Conservation (phyloP, 78 protist genomes). For the Monosiga brevicollis region DNA sequence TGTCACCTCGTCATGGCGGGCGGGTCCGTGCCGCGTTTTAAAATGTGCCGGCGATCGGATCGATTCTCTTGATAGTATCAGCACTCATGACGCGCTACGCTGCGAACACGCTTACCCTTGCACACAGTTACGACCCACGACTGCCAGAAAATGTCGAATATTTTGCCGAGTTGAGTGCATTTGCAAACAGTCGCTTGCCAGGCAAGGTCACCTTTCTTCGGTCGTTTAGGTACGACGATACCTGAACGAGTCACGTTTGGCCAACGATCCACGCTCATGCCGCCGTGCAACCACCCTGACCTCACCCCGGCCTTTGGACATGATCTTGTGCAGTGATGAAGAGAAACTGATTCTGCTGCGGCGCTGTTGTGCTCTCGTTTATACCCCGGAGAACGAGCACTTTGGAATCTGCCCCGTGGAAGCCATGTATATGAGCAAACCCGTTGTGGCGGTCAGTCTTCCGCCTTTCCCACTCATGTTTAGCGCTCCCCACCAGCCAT, state of each 20-base stretch:
- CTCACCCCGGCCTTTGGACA: too few species aligned
- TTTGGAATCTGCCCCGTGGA: conserved; percentile 98
- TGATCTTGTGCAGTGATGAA: background rate
- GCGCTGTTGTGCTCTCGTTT: conserved; percentile 54
- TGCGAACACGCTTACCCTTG: background rate
- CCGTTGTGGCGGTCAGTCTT: background rate
- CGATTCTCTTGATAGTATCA: background rate
- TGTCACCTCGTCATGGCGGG: conserved; percentile 60
- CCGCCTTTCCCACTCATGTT: conserved; percentile 1
- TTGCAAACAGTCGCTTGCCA: conserved; percentile 14
- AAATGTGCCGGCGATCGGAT: background rate
- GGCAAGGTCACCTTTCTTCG: conserved; percentile 37
- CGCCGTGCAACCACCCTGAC: too few species aligned
- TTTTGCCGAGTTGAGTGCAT: conserved; percentile 42
- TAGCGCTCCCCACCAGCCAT: background rate
- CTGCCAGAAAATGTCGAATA: conserved; percentile 73
- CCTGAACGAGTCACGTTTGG: too few species aligned
- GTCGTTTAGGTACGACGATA: conserved; percentile 36
- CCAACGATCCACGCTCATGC: too few species aligned
- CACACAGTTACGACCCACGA: conserved; percentile 72
- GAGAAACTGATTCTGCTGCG: background rate
- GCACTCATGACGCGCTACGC: background rate
- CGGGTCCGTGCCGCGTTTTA: conserved; percentile 1
- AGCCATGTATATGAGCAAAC: conserved; percentile 9
- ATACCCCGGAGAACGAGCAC: conserved; percentile 95